Conservation (phyloP, 2,329 filamentous ascomycete species). For the Fusarium pseudograminearum region DNA sequence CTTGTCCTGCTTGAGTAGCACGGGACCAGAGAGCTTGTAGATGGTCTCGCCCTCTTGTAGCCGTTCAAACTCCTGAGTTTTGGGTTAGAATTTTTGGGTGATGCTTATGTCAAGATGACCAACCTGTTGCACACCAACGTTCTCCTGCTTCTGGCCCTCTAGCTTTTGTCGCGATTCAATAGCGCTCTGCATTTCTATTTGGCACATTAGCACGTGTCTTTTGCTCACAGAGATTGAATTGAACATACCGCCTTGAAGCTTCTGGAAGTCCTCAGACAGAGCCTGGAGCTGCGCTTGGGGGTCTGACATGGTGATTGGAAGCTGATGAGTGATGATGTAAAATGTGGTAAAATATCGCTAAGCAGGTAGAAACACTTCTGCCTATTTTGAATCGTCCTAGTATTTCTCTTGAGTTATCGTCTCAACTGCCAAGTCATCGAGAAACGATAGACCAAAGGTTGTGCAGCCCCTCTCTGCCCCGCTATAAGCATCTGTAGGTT, state of each 20-base stretch:
- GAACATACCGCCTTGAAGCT: constrained; percentile 80
- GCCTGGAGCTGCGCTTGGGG: constrained; percentile 82
- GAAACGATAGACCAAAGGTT: constrained; percentile 30
- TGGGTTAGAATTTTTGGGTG: constrained; percentile 29
- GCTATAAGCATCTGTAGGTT: constrained; percentile 47
- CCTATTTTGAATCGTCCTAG: constrained; percentile 13
- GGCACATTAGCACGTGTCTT: constrained; percentile 7
- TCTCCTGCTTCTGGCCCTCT: constrained; percentile 94
- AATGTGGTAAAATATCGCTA: constrained; percentile 8
- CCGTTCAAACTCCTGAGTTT: constrained; percentile 78
- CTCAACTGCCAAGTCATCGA: constrained; percentile 26
- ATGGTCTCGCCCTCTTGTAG: constrained; percentile 87
- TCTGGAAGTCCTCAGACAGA: constrained; percentile 88
- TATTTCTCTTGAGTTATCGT: constrained; percentile 23
- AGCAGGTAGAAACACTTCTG: constrained; percentile 4
- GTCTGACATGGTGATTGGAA: constrained; percentile 69
- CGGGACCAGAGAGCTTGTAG: constrained; percentile 94
- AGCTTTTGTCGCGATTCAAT: constrained; percentile 89
- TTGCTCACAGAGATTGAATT: not conserved
- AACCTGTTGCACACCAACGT: constrained; percentile 86
- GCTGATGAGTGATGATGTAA: constrained; percentile 1
- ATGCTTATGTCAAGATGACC: constrained; percentile 14
- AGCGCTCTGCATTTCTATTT: constrained; percentile 79
- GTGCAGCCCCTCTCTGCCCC: constrained; percentile 50
- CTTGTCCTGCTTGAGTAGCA: constrained; percentile 94